Evolutionary conservation across 805 yeast species (phyloP), one percentile per base, ranked within the genome.

Genomic region (Nakazawaea siamensis): DNA sequence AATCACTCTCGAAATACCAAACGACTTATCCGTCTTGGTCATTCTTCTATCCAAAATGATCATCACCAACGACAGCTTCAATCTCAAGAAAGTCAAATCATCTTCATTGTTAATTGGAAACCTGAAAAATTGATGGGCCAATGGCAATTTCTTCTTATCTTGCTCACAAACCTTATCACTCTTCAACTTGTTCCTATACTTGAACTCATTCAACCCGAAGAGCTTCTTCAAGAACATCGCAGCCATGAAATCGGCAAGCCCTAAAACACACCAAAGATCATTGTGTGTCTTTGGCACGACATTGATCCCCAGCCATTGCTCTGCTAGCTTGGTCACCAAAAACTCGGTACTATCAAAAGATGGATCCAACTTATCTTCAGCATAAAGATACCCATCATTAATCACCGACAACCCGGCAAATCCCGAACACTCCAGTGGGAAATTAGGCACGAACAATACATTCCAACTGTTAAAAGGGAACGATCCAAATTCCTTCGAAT

Each of bases 11-110:
- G 88, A 76, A 40, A 92, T 63, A 2, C 98, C 98, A 54, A 92
- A 82, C 0, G 95, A 82, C 43, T 88, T 80, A 52, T 94, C 97
- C 1, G 97, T 86, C 51, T 92, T 92, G 1, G 95, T 88, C 95
- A 92, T 86, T 43, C 98, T 67, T 31, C 84, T 71, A 51, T 92
- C 97, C 19, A 92, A 61, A 26, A 90, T 87, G 48, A 74, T 81
- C 31, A 92, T 52, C 1, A 92, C 88, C 34, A 88, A 61, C 0
- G 97, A 96, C 0, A 96, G 79, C 49, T 92, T 92, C 31, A 90
- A 58, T 29, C 68, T 68, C 15, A 90, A 57, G 47, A 90, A 90
- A 0, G 64, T 67, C 5, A 90, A 55, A 46, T 84, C 94, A 14
- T 60, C 57, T 12, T 68, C 74, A 0, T 54, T 43, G 31, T 54